Evolutionary conservation across 108 stramenopile species (phyloP), one percentile per base, ranked within the genome.

Genomic region (Nitzschia inconspicua): DNA sequence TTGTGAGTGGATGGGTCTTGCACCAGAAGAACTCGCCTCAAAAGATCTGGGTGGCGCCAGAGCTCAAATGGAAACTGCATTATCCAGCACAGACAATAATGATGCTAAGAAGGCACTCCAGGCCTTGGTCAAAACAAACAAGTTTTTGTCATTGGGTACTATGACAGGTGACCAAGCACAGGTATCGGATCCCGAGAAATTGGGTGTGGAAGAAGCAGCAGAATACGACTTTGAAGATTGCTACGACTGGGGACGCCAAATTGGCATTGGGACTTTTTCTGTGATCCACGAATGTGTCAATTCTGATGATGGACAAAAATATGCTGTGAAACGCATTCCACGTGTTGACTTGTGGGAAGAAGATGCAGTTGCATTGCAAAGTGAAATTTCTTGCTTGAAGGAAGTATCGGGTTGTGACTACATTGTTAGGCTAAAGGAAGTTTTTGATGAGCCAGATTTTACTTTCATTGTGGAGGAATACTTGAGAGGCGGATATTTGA

Each of bases 401-500:
- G 54, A 70, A 39, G 51, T 86, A 19, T 42, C 70, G 10, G 88
- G 79, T 11, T 80, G 83, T 58, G 67, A 65, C 1, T 83, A 80
- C 57, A 78, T 95, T 61, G 80, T 91, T 43, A 36, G 66, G 26
- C 72, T 95, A 36, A 40, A 78, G 10, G 86, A 88, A 56, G 83
- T 91, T 26, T 83, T 88, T 32, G 85, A 83, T 11, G 86, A 91
- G 56, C 57, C 80, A 0, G 77, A 84, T 44, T 67, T 79, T 25
- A 88, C 75, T 25, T 86, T 79, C 47, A 66, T 95, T 14, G 85
- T 95, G 2, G 71, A 89, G 57, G 94, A 91, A 52, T 59, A 65
- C 6, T 46, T 90, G 41, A 77, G 70, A 44, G 95, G 95, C 18
- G 96, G 96, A 3, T 91, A 95, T 60, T 65, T 97, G 58, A 94